phyloP scores from a whole-genome alignment of 106 monocot species.

The Dendrobium officinale region DNA sequence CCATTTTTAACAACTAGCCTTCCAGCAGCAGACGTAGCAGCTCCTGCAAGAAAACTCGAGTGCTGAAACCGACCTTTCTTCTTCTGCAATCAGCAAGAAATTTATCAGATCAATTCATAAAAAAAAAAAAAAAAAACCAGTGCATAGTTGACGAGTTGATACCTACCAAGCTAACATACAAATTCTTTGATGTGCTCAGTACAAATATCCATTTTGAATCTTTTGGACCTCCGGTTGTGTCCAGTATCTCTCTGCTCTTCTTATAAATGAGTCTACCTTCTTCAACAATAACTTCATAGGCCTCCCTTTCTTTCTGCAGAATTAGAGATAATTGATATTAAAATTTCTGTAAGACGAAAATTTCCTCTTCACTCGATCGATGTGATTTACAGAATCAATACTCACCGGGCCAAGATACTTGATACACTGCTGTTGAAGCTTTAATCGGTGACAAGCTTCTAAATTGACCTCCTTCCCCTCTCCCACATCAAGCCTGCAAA shows the following conservation, averaged over 20 bases:
- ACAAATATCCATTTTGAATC: constrained; percentile 29
- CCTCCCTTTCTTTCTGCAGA: constrained; percentile 81
- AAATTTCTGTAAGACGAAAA: background rate
- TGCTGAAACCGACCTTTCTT: constrained; percentile 87
- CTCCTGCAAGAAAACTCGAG: constrained; percentile 93
- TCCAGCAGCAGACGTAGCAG: constrained; percentile 88
- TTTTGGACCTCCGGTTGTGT: constrained; percentile 6
- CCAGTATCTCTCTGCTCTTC: constrained; percentile 6
- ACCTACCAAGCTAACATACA: constrained; percentile 10
- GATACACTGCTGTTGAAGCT: constrained; percentile 92
- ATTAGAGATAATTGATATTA: background rate
- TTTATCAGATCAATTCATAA: background rate
- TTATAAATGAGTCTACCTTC: constrained; percentile 16
- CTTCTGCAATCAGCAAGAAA: constrained; percentile 43
- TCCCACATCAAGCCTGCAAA: constrained; percentile 80
- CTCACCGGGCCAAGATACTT: constrained; percentile 89
- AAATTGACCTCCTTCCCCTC: constrained; percentile 81
- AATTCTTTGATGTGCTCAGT: constrained; percentile 15
- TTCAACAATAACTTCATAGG: constrained; percentile 18
- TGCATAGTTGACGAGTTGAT: background rate
- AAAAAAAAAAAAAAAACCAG: background rate
- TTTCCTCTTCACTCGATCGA: background rate
- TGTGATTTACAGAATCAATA: background rate
- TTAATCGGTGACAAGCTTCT: constrained; percentile 54
- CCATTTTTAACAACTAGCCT: constrained; percentile 71